These are phyloP conservation scores for Basipetospora chlamydospora DNA, from an alignment of 2,329 filamentous ascomycete species.

Conservation along the genomic window DNA sequence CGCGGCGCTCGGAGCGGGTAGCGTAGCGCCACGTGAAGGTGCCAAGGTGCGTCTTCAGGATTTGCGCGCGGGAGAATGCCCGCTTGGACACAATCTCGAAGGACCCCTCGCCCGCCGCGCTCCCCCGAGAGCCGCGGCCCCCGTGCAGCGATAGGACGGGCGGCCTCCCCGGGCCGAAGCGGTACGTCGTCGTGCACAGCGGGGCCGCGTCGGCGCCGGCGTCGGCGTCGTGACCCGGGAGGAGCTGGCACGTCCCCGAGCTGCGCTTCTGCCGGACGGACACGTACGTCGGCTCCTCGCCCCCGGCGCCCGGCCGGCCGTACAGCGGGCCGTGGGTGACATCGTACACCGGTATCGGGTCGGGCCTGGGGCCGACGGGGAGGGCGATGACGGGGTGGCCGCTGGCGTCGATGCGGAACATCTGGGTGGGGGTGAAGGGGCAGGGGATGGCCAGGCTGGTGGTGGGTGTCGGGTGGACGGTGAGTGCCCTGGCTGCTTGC, in stretches of 20 bases:
- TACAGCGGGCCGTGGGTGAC: conserved; percentile 21
- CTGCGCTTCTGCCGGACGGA: conserved; percentile 31
- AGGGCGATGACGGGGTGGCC: conserved; percentile 29
- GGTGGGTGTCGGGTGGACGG: not conserved
- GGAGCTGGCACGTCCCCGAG: conserved; percentile 33
- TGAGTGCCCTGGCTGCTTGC: no score
- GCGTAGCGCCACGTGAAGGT: conserved; percentile 43
- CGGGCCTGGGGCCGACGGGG: conserved; percentile 21
- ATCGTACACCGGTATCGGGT: conserved; percentile 27
- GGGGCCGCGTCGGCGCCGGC: conserved; percentile 12
- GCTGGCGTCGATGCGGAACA: conserved; percentile 32
- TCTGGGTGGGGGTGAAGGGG: conserved; percentile 26
- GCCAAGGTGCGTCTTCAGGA: conserved; percentile 32
- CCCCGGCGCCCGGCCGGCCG: conserved; percentile 14
- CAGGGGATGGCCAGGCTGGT: not conserved
- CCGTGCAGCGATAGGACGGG: conserved; percentile 24
- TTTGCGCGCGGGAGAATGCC: conserved; percentile 20
- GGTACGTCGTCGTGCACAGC: conserved; percentile 39
- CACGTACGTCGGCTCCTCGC: conserved; percentile 28
- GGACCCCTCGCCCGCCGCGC: conserved; percentile 14
- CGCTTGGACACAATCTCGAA: conserved; percentile 20
- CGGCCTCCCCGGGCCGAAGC: conserved; percentile 37
- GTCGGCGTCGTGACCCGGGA: conserved; percentile 22
- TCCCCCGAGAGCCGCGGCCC: not conserved
- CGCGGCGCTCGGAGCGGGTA: conserved; percentile 27